These are phyloP conservation scores for Cladorrhinum sp. DNA, from an alignment of 2,329 filamentous ascomycete species.

Conservation along the genomic window DNA sequence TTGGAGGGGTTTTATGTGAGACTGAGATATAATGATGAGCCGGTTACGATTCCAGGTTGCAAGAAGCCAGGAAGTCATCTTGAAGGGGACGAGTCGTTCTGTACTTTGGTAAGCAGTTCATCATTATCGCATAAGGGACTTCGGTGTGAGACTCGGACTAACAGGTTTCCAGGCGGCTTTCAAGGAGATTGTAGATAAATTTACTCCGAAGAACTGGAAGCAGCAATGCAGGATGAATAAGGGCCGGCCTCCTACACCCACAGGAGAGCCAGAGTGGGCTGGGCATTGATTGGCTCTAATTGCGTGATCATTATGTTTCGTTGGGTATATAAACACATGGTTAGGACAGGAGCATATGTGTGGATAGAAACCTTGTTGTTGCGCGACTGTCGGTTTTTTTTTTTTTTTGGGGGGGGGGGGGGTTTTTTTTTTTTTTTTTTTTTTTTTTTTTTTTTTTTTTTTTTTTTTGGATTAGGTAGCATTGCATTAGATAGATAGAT, in stretches of 20 bases:
- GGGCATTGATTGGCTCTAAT: constrained; percentile 32
- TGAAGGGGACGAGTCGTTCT: constrained; percentile 82
- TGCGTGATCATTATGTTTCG: background rate
- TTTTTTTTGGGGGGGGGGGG: no score
- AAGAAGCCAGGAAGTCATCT: constrained; percentile 74
- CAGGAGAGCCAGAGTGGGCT: constrained; percentile 46
- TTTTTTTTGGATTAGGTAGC: no score
- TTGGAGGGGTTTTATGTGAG: constrained; percentile 82
- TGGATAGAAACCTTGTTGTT: background rate
- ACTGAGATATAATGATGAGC: constrained; percentile 83
- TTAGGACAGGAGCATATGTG: background rate
- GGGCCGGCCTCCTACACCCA: constrained; percentile 43
- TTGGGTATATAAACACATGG: background rate
- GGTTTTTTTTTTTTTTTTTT: no score
- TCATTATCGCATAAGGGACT: background rate
- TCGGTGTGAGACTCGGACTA: background rate
- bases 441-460: no score
- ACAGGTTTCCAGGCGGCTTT: constrained; percentile 65
- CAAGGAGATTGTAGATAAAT: constrained; percentile 88
- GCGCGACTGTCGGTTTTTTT: no score
- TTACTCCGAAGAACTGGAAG: constrained; percentile 77
- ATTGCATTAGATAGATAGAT: no score
- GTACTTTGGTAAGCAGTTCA: constrained; percentile 67
- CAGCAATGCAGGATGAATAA: constrained; percentile 48
- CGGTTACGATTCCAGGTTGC: constrained; percentile 81